Base-by-base conservation (phyloP, 352 stramenopile species). In the Globisporangium echinulatum region DNA sequence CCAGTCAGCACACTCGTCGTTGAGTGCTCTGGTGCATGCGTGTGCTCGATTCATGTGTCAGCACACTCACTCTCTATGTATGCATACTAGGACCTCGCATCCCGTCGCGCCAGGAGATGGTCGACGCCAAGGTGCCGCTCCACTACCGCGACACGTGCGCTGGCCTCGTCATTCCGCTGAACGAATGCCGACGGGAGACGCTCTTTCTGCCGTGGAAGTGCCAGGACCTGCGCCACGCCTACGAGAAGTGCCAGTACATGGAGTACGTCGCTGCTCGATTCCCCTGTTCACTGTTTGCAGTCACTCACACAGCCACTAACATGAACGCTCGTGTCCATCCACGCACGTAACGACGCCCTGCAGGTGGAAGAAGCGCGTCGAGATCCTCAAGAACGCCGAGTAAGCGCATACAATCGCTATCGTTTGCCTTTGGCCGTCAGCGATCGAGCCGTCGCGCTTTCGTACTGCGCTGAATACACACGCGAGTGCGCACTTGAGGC, bases 211-310 rank as follows among this genome's bases (percentile, higher is more conserved):
- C 94, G 53, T 97, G 92, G 77, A 92, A 98, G 72, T 99, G 96
- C 76, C 82, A 91, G 70, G 94, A 99, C 71, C 74, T 98, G 74
- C 90, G 95, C 72, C 96, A 99, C 78, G 97, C 91, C 38, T 99
- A 99, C 75, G 96, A 99, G 77, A 98, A 98, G 76, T 99, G 96
- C 79, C 85, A 98, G 83, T 98, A 99, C 75, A 88, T 95, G 64
- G 90, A 97, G 67, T 82, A 56, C 39, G 61, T 62, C n/a, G 58
- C 39, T 58, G 59, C 13, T 38, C 13, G 14, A 7, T 25, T 36
- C n/a, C 5, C 2, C 25, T 33, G 2, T 6, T 15, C 25, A 40
- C 13, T 36, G 49, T 7, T 6, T 47, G 48, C 33, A 44, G 37
- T 52, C n/a, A 4, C 11, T 15, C 19, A 43, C 3, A 40, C 7